Conservation (phyloP, 352 stramenopile species). For the Phytophthora litchii region DNA sequence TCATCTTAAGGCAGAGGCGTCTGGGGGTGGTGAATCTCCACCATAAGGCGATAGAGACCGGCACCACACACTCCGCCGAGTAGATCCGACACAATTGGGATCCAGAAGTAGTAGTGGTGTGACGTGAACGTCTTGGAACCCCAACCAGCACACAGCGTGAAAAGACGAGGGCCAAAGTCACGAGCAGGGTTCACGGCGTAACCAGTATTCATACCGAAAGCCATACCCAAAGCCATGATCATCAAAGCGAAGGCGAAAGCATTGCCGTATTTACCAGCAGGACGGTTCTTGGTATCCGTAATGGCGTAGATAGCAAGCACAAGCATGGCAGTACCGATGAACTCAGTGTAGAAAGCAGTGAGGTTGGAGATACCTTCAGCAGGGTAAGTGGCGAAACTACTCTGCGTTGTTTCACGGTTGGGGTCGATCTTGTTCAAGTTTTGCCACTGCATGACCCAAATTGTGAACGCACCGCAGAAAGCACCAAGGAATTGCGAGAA, state of each 20-base stretch:
- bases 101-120: constrained; percentile 58
- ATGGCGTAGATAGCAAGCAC: constrained; percentile 56
- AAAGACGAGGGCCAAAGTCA: constrained; percentile 46
- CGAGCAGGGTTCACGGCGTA: constrained; percentile 50
- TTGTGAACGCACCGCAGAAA: constrained; percentile 40
- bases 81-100: constrained; percentile 48
- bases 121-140: constrained; percentile 47
- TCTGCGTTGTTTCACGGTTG: constrained; percentile 36
- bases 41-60: constrained; percentile 36
- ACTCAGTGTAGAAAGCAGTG: constrained; percentile 47
- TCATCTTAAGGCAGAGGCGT: constrained; percentile 9
- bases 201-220: constrained; percentile 37
- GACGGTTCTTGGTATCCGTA: constrained; percentile 47
- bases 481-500: constrained; percentile 44
- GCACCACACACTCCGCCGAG: constrained; percentile 39
- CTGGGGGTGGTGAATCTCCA: constrained; percentile 48
- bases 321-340: constrained; percentile 56
- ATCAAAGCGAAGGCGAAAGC: constrained; percentile 51
- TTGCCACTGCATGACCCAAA: constrained; percentile 56
- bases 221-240: constrained; percentile 62
- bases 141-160: constrained; percentile 47
- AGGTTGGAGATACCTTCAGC: constrained; percentile 38
- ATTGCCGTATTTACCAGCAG: constrained; percentile 32
- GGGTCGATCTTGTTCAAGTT: constrained; percentile 50
- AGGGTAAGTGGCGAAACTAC: constrained; percentile 49